These are phyloP conservation scores for Yueomyces sinensis DNA, from an alignment of 805 yeast species.

Conservation along the genomic window DNA sequence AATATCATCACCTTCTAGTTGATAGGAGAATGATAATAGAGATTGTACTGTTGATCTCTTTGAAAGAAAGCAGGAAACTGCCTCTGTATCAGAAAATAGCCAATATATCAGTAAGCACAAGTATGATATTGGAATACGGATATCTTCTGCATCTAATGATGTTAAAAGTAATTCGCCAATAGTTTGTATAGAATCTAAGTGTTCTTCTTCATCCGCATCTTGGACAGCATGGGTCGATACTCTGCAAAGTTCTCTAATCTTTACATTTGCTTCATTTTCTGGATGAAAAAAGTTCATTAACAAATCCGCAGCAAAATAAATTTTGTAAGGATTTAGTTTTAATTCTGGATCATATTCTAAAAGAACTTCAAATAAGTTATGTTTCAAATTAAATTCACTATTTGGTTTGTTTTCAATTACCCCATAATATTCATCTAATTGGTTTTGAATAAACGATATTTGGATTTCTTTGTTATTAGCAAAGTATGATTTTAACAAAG, in stretches of 20 bases:
- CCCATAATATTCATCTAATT: conserved; percentile 38
- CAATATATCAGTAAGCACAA: conserved; percentile 60
- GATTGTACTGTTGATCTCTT: conserved; percentile 58
- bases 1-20: conserved; percentile 35
- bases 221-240: background rate
- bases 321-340: conserved; percentile 70
- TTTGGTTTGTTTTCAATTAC: conserved; percentile 11
- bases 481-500: conserved; percentile 56
- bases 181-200: conserved; percentile 57
- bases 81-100: conserved; percentile 64
- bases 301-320: conserved; percentile 70
- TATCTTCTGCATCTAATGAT: conserved; percentile 47
- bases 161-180: conserved; percentile 62
- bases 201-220: conserved; percentile 37
- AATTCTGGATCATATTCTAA: conserved; percentile 64
- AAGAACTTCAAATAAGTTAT: conserved; percentile 53
- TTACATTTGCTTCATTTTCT: conserved; percentile 32
- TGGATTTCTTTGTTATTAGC: conserved; percentile 50
- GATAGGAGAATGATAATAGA: conserved; percentile 50
- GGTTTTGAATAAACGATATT: conserved; percentile 50
- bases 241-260: conserved; percentile 35
- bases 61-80: conserved; percentile 61
- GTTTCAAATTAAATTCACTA: conserved; percentile 1
- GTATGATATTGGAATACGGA: conserved; percentile 67
- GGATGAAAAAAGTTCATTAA: conserved; percentile 40